Evolutionary conservation across 176 grass and related monocot genomes (phyloP), one percentile per base, ranked within the genome.

Genomic region (Guadua angustifolia): DNA sequence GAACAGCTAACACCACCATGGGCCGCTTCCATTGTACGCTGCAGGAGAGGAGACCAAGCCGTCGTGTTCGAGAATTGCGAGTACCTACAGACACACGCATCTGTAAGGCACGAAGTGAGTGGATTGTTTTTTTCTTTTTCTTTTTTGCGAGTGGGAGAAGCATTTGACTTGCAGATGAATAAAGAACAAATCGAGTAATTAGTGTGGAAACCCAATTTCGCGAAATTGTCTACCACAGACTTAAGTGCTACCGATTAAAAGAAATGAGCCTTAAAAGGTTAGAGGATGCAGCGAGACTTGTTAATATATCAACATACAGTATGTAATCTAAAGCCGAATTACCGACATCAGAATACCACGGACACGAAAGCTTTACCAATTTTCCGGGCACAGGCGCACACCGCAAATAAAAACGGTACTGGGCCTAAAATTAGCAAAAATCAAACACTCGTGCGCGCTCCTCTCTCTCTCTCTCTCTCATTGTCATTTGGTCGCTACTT

Each of bases 21-120:
- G 60, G n/a, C n/a, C 71, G 16, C 60, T 40, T 74, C 44, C 8
- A n/a, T 21, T 55, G 47, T 56, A 22, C 46, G 10, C 24, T 15
- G 53, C 22, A 46, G 52, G 25, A 33, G 17, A 46, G 18, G 16
- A 62, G 32, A 52, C 3, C 32, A 40, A 40, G 13, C 44, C 18
- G 11, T 16, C 44, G 43, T 66, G 25, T n/a, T n/a, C 29, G 43
- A 75, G 22, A 17, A 11, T 19, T n/a, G 24, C 10, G 1, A 14
- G 83, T 58, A 77, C 74, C 74, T 85, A 85, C 73, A 85, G 42
- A 78, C 40, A 82, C 44, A 59, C 52, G 83, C 67, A 38, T 4
- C 52, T 78, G 74, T 85, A 65, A 85, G 64, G 13, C 14, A 60
- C 18, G 4, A 35, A 25, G 57, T 60, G 57, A 60, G 3, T 59